Percentiles rank a stretch among this genome's conserved stretches.
These are phyloP conservation scores for Protomyces inouyei DNA, from an alignment of 1,139 yeast species.

Conservation along the genomic window DNA sequence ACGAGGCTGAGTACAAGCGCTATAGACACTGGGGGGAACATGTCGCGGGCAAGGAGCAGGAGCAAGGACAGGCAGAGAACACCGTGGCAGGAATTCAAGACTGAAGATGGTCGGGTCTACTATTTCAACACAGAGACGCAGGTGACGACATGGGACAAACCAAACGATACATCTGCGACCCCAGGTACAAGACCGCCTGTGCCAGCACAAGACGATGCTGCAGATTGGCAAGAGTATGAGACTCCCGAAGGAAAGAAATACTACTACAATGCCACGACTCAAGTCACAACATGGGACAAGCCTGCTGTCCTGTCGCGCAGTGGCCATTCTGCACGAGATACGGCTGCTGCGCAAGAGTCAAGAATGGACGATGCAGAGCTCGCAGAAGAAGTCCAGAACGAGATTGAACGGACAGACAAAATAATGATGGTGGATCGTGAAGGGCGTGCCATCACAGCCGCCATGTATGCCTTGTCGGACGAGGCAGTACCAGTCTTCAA, in stretches of 20 bases:
- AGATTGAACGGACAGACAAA: constrained; percentile 7
- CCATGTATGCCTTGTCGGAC: constrained; percentile 23
- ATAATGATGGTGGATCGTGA: constrained; percentile 11
- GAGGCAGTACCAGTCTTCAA: constrained; percentile 21
- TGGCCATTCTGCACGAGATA: constrained; percentile 2
- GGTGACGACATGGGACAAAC: constrained; percentile 79
- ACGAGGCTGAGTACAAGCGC: no score
- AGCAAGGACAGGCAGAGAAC: neutral
- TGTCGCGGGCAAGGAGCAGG: neutral
- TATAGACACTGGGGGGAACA: neutral
- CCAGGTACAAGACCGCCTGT: constrained; percentile 35
- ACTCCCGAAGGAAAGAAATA: constrained; percentile 70
- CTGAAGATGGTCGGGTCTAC: constrained; percentile 64
- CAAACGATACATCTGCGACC: constrained; percentile 45
- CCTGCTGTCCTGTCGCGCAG: constrained; percentile 43
- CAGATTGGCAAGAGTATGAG: constrained; percentile 58
- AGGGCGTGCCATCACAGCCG: constrained; percentile 20
- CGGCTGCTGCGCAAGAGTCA: neutral
- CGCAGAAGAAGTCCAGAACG: constrained; percentile 2
- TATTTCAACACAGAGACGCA: constrained; percentile 64
- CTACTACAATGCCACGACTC: constrained; percentile 62
- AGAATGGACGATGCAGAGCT: constrained; percentile 1
- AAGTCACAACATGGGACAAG: constrained; percentile 73
- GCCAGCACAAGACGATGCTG: constrained; percentile 32
- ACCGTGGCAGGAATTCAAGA: constrained; percentile 38